A percentile compares a stretch with the other conserved stretches of the same genome.
Evolutionary conservation across 2,329 filamentous ascomycete genomes (phyloP).

Genomic region (Sporothrix mexicana): DNA sequence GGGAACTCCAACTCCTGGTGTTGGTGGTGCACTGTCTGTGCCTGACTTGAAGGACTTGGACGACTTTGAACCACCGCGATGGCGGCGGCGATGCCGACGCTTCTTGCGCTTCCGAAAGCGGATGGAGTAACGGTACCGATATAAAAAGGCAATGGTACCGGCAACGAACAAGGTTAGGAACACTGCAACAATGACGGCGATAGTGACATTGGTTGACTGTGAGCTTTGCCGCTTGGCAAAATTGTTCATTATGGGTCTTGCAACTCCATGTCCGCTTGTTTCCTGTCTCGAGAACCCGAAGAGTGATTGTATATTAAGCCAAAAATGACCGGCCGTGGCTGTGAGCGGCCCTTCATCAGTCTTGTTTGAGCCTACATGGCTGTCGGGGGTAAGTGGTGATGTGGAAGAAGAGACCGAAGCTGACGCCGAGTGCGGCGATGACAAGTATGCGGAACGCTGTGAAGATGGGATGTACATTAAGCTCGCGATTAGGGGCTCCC

Average conservation of each 20-base stretch:
- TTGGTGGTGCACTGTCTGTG: constrained; percentile 30
- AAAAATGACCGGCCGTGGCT: background rate
- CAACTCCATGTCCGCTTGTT: background rate
- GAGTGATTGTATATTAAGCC: background rate
- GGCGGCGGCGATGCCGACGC: constrained; percentile 18
- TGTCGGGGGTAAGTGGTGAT: background rate
- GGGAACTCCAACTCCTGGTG: constrained; percentile 22
- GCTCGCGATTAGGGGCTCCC: background rate
- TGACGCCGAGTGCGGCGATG: background rate
- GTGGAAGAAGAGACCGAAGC: background rate
- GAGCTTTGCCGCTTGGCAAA: constrained; percentile 8
- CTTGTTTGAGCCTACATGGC: background rate
- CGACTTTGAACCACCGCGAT: constrained; percentile 27
- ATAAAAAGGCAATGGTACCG: constrained; percentile 22
- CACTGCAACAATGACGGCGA: constrained; percentile 35
- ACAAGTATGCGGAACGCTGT: background rate
- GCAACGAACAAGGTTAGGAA: constrained; percentile 30
- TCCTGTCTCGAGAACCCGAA: background rate
- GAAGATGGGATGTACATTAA: constrained; percentile 30
- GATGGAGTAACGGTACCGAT: constrained; percentile 33
- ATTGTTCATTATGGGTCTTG: background rate
- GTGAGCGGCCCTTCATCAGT: background rate
- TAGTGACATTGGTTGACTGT: constrained; percentile 35
- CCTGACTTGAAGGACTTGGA: constrained; percentile 31
- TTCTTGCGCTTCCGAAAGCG: constrained; percentile 21